These are phyloP conservation scores for Sporisorium reilianum DNA, from an alignment of 1,284 basidiomycete genomes.

Conservation along the genomic window DNA sequence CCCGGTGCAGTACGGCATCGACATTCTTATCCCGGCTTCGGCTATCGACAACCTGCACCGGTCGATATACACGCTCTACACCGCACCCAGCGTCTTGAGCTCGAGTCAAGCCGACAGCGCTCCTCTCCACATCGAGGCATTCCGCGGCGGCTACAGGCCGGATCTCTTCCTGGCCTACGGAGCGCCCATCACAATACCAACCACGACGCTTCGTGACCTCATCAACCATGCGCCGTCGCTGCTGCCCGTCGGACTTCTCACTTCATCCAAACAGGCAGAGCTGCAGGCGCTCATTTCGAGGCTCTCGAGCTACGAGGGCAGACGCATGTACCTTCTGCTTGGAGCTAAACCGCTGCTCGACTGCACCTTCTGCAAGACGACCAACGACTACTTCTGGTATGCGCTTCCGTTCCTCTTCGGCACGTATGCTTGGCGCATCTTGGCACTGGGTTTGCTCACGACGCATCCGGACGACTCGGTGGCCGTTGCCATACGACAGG, in stretches of 20 bases:
- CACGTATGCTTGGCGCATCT: slow-evolving; percentile 38
- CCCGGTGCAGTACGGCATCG: slow-evolving; percentile 32
- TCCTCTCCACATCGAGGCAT: slow-evolving; percentile 26
- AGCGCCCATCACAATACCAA: slow-evolving; percentile 45
- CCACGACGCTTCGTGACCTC: slow-evolving; percentile 31
- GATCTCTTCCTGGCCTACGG: slow-evolving; percentile 42
- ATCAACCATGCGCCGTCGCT: slow-evolving; percentile 28
- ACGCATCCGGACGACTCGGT: slow-evolving; percentile 41
- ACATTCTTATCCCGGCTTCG: slow-evolving; percentile 33
- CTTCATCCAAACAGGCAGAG: slow-evolving; percentile 19
- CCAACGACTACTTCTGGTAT: slow-evolving; percentile 41
- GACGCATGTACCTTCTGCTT: slow-evolving; percentile 42
- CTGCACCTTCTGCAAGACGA: slow-evolving; percentile 41
- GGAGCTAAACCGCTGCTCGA: slow-evolving; percentile 34
- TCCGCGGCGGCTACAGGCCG: slow-evolving; percentile 41
- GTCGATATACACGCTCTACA: slow-evolving; percentile 15
- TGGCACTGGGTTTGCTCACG: slow-evolving; percentile 43
- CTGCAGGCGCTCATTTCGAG: slow-evolving; percentile 42
- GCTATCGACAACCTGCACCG: slow-evolving; percentile 19
- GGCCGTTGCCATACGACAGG: slow-evolving; percentile 37
- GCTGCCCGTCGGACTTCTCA: slow-evolving; percentile 24
- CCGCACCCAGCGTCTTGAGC: slow-evolving; percentile 10
- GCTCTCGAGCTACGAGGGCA: slow-evolving; percentile 48
- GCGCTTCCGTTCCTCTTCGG: slow-evolving; percentile 35
- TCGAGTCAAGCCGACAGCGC: background rate